Base-by-base conservation (phyloP, 345 rosid species). In the Sisymbrium irio region DNA sequence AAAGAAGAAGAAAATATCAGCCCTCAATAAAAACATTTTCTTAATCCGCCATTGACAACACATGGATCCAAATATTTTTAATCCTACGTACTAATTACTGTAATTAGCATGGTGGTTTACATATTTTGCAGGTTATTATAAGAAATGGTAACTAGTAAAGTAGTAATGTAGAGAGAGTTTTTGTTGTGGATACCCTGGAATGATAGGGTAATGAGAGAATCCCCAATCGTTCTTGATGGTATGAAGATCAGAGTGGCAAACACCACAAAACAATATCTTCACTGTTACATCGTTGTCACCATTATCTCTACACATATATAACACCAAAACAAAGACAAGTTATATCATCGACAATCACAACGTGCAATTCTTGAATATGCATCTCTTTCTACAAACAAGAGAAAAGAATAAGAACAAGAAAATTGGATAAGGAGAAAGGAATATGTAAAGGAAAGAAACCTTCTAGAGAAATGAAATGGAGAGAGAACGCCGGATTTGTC, bases 191-290 rank as follows among this genome's bases (percentile, higher is more conserved):
- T 82, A 92, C 94, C 96, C 95, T 2, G 98, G 98, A 37, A 92
- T 86, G 28, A 90, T 80, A 9, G 96, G 96, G 67, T 88, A 92
- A 77, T 69, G 85, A 72, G 98, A 77, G 65, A 85, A 77, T n/a
- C 96, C 96, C 98, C 96, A 90, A 10, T 88, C 87, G 61, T 92
- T 85, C 78, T 67, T 84, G 33, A 81, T 83, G 25, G 68, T 71
- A 71, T 92, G 96, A 53, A 92, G 81, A 72, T 90, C 96, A 10
- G 98, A 85, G 71, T 90, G 96, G 51, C 95, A 92, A 67, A 90
- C 87, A 49, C 96, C 96, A 67, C 96, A 92, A 40, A 83, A 92
- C 78, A 87, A 35, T 17, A 92, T 77, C 80, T 85, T 65, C 59
- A 92, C 83, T 8, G 88, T 85, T 68, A 92, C 95, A 67, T 92